Conservation (phyloP, 1,284 basidiomycete species). For the Hemileccinum hortonii region DNA sequence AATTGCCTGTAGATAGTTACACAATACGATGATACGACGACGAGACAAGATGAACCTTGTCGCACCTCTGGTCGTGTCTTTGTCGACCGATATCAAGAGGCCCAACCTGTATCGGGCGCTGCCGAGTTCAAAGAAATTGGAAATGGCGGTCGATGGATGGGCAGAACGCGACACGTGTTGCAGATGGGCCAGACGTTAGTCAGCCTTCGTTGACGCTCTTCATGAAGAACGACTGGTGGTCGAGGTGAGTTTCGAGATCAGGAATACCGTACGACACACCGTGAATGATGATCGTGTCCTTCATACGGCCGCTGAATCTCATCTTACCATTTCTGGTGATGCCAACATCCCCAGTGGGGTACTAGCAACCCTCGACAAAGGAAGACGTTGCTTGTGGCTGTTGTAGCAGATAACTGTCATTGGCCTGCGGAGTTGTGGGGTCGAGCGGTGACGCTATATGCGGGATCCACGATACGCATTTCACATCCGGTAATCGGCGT, state of each 20-base stretch:
- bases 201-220: too few relatives aligned
- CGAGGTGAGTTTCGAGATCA: constrained; percentile 42
- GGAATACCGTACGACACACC: constrained; percentile 44
- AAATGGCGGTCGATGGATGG: too few relatives aligned
- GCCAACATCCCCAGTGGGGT: constrained; percentile 45
- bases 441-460: constrained; percentile 29
- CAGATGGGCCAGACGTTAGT: too few relatives aligned
- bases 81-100: too few relatives aligned
- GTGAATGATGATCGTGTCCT: constrained; percentile 46
- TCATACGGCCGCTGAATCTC: constrained; percentile 43
- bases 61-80: too few relatives aligned
- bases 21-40: too few relatives aligned
- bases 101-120: too few relatives aligned
- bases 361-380: constrained; percentile 44
- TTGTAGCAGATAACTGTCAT: constrained; percentile 43
- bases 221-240: too few relatives aligned
- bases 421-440: constrained; percentile 36
- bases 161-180: too few relatives aligned
- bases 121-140: too few relatives aligned
- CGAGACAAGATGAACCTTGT: too few relatives aligned
- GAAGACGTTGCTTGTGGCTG: constrained; percentile 40
- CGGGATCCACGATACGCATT: constrained; percentile 36
- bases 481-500: constrained; percentile 24
- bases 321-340: constrained; percentile 24
- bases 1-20: too few relatives aligned